Base-by-base conservation (phyloP, 441 rosid genomes). In the Adansonia rubrostipa region DNA sequence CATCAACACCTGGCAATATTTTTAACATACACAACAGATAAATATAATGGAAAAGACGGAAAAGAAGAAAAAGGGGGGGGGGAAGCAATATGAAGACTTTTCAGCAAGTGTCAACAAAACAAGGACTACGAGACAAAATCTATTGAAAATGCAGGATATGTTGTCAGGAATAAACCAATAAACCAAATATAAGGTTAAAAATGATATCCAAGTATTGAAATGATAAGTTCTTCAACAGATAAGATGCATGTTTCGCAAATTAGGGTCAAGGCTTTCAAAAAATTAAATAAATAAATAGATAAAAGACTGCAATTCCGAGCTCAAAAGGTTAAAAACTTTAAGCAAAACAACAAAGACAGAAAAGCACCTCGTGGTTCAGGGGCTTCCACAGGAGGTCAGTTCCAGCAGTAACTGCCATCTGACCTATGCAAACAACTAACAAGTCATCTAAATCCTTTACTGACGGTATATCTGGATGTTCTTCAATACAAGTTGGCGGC, bases 311-410 rank as follows among this genome's bases (percentile, higher is more conserved):
- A 73, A 47, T 80, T 62, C 54, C 9, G 13, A 24, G 45, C 33
- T 67, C 58, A 17, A 56, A 54, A 19, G 13, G 3, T 9, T 24
- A 47, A 9, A 9, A 42, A 45, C 33, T 40, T 1, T 33, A 24
- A 61, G 5, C 20, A 10, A 47, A 6, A 54, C 42, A 4, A 2
- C 11, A 9, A 40, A 42, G 56, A 77, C 48, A 78, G 5, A 77
- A 65, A 71, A 77, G 73, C 79, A 94, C 99, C 99, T 97, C 99
- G 62, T 93, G 98, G 83, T 93, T 97, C 83, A 97, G 79, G 3
- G 98, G 94, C 79, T 95, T 92, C 97, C 99, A 97, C 28, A 95
- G 89, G 77, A 95, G 96, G 85, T 97, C 99, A 63, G 92, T 84
- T 80, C 97, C 98, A 8, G 97, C 89, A 64, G 97, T 84, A 76